phyloP scores from a whole-genome alignment of 495 filamentous ascomycete species.

The Hyaloscypha bicolor region DNA sequence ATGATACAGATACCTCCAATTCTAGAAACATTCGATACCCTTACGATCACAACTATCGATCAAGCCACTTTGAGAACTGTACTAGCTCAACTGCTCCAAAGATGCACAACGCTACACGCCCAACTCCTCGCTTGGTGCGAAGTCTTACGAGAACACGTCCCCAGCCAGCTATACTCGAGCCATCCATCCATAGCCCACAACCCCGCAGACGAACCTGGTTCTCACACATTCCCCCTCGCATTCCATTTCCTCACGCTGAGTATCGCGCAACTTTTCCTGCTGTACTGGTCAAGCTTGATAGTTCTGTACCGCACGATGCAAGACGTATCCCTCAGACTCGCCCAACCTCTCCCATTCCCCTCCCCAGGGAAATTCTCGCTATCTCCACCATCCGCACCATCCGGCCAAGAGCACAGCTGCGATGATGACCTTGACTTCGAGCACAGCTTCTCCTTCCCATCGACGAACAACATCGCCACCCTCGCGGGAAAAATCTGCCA shows the following conservation, averaged over 20 bases:
- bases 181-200: neutral
- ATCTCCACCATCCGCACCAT: no score
- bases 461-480: neutral
- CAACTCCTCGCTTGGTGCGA: neutral
- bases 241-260: neutral
- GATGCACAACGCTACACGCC: no score
- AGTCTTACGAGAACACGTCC: neutral
- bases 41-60: neutral
- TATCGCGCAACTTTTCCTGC: conserved; percentile 9
- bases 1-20: neutral
- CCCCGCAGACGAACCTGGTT: neutral
- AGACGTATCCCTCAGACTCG: neutral
- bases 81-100: no score
- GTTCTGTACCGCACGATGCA: conserved; percentile 4
- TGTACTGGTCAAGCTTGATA: conserved; percentile 4
- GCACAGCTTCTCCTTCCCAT: neutral
- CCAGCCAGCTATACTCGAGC: neutral
- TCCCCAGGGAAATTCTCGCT: no score
- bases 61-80: neutral
- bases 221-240: neutral
- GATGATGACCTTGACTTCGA: neutral
- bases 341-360: neutral
- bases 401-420: neutral
- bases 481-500: conserved; percentile 6
- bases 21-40: neutral